Base-by-base conservation (phyloP, 2,329 filamentous ascomycete genomes). In the Scleromitrula shiraiana region DNA sequence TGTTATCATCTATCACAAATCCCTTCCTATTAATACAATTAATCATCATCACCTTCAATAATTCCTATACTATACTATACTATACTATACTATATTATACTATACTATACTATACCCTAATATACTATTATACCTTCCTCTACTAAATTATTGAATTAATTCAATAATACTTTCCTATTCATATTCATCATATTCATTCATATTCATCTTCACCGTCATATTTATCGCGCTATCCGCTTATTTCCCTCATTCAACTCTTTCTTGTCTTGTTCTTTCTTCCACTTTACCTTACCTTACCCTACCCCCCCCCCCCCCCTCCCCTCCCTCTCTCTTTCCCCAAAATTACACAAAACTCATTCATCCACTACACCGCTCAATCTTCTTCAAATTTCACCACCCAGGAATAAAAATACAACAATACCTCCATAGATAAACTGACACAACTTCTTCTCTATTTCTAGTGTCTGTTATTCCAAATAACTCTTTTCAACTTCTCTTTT, bases 271-370 rank as follows among this genome's bases (percentile, higher is more conserved):
- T n/a, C n/a, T n/a, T n/a, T n/a, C 29, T 29, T 39, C 32, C 15
- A 40, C 23, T 40, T 37, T 53, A 41, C 29, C 40, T 41, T 20
- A 42, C 30, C 26, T 46, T 43, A 33, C 41, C 40, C 36, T 22
- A 45, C 42, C 14, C 36, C 42, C 46, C 38, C 26, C 30, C 41
- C 23, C 33, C 33, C 22, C 32, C 30, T 20, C n/a, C 22, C 23
- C 23, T 15, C 14, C 5, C 19, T 17, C 14, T 22, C 7, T 26
- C 37, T 9, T 26, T 5, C 9, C n/a, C 4, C 4, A n/a, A n/a
- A n/a, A n/a, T n/a, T n/a, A n/a, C n/a, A n/a, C n/a, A n/a, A n/a
- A n/a, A n/a, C 22, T 22, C 12, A 37, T 15, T 8, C 33, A 29
- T 29, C 14, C 29, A 32, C 29, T 32, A 27, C 37, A 17, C 23